Percentiles rank a stretch among this genome's conserved stretches.
These are phyloP conservation scores for Epichloe baconii DNA, from an alignment of 2,329 filamentous ascomycete species.

Conservation along the genomic window DNA sequence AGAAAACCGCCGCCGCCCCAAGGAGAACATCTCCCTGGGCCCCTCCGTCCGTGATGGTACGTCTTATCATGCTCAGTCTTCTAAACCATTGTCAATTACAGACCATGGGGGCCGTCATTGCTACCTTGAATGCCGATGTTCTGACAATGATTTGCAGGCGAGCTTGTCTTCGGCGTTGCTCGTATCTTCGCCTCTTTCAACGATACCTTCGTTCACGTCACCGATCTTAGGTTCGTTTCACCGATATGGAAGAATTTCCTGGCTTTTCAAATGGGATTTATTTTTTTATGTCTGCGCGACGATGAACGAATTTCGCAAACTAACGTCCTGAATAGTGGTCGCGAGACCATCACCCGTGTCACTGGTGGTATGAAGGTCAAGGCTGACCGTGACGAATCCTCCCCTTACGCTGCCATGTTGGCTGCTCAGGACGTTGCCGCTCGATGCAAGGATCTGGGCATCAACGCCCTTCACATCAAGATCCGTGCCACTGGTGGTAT, in stretches of 20 bases:
- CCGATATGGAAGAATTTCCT: neutral
- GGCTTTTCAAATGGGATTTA: neutral
- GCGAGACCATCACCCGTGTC: slow-evolving; percentile 99
- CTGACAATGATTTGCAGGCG: slow-evolving; percentile 42
- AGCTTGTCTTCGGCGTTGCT: slow-evolving; percentile 95
- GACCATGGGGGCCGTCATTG: neutral
- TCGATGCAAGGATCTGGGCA: slow-evolving; percentile 61
- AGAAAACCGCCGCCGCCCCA: slow-evolving; percentile 70
- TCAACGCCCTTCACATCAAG: slow-evolving; percentile 99
- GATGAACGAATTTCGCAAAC: neutral
- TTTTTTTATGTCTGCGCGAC: neutral
- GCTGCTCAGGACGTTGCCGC: slow-evolving; percentile 94
- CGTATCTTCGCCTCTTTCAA: slow-evolving; percentile 93
- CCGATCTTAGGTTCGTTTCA: slow-evolving; percentile 76
- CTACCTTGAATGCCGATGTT: neutral
- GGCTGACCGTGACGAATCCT: slow-evolving; percentile 99
- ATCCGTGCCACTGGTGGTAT: slow-evolving; percentile 97
- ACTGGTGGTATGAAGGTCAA: slow-evolving; percentile 99
- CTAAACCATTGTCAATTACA: neutral
- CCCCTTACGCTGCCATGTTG: slow-evolving; percentile 99
- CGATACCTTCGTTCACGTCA: slow-evolving; percentile 95
- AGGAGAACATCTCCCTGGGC: slow-evolving; percentile 98
- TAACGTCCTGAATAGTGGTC: slow-evolving; percentile 54
- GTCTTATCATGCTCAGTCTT: slow-evolving; percentile 2
- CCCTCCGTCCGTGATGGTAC: slow-evolving; percentile 92